phyloP scores from a whole-genome alignment of 2,329 filamentous ascomycete species.

The Coniochaeta hoffmannii region DNA sequence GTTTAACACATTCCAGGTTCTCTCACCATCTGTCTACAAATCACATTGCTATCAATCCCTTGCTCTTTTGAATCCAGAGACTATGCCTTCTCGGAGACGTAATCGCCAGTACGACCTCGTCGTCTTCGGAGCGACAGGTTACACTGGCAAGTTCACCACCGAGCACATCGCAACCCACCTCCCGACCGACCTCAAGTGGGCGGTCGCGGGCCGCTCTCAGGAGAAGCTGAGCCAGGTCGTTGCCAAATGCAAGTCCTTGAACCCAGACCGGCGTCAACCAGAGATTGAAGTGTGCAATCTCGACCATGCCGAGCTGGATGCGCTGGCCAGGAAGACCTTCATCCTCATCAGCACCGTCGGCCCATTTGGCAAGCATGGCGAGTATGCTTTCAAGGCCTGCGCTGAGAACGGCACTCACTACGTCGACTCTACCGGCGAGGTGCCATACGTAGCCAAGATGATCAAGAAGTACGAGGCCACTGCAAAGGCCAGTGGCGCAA shows the following conservation, averaged over 20 bases:
- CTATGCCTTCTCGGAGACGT: conserved; percentile 42
- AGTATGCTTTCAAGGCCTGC: conserved; percentile 53
- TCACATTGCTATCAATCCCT: not conserved
- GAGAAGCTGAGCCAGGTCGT: conserved; percentile 65
- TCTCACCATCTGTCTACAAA: too few relatives aligned
- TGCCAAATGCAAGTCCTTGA: conserved; percentile 56
- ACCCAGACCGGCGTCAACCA: conserved; percentile 60
- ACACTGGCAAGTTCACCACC: conserved; percentile 71
- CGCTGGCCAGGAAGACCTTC: conserved; percentile 47
- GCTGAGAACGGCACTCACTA: conserved; percentile 58
- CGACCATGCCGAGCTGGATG: conserved; percentile 34
- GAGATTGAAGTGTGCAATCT: conserved; percentile 46
- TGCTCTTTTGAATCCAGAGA: not conserved
- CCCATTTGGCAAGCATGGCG: conserved; percentile 49
- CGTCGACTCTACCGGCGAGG: conserved; percentile 55
- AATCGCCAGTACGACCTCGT: conserved; percentile 49
- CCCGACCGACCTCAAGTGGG: conserved; percentile 78
- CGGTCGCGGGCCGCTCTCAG: conserved; percentile 74
- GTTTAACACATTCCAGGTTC: not conserved
- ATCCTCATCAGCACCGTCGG: conserved; percentile 53
- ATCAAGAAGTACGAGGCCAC: conserved; percentile 47
- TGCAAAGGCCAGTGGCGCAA: conserved; percentile 46
- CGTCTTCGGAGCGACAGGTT: conserved; percentile 59
- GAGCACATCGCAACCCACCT: conserved; percentile 66
- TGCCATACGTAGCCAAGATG: conserved; percentile 51